A percentile compares a stretch with the other conserved stretches of the same genome.
phyloP scores from a whole-genome alignment of 768 basidiomycete genomes.

The Rossbeevera mucosa region DNA sequence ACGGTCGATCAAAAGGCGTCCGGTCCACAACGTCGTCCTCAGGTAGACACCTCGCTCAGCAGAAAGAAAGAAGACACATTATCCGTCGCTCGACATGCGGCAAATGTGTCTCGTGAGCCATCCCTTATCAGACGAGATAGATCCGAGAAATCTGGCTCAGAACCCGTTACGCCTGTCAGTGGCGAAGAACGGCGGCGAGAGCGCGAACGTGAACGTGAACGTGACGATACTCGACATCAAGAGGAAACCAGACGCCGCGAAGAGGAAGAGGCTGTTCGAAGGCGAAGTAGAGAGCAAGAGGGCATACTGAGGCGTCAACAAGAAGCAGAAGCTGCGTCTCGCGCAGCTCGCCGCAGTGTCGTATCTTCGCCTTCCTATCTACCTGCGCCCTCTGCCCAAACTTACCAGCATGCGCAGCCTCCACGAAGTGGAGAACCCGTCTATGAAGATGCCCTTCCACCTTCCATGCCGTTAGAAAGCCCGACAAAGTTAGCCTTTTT shows the following conservation, averaged over 20 bases:
- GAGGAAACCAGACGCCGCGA: slow-evolving; percentile 44
- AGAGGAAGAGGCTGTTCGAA: slow-evolving; percentile 43
- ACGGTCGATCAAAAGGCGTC: slow-evolving; percentile 15
- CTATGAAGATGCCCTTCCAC: slow-evolving; percentile 32
- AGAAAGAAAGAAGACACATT: slow-evolving; percentile 32
- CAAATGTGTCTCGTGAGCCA: slow-evolving; percentile 20
- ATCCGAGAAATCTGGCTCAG: slow-evolving; percentile 22
- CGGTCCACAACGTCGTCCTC: slow-evolving; percentile 20
- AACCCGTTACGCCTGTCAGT: slow-evolving; percentile 26
- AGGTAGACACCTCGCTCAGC: slow-evolving; percentile 25
- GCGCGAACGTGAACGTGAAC: slow-evolving; percentile 15
- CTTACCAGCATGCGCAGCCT: slow-evolving; percentile 33
- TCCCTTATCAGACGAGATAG: slow-evolving; percentile 23
- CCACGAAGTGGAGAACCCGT: slow-evolving; percentile 29
- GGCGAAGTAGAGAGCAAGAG: slow-evolving; percentile 50
- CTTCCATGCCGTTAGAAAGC: slow-evolving; percentile 59
- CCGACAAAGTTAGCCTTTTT: slow-evolving; percentile 52
- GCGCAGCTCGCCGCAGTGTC: slow-evolving; percentile 37
- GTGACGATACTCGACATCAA: slow-evolving; percentile 35
- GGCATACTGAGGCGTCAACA: slow-evolving; percentile 55
- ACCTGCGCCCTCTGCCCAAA: slow-evolving; percentile 27
- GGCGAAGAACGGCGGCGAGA: slow-evolving; percentile 26
- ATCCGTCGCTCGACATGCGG: slow-evolving; percentile 22
- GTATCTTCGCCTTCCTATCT: slow-evolving; percentile 26
- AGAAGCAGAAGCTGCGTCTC: slow-evolving; percentile 52